Percentiles rank a stretch among this genome's conserved stretches.
These are phyloP conservation scores for Cubamyces lactineus DNA, from an alignment of 768 basidiomycete species.

Conservation along the genomic window DNA sequence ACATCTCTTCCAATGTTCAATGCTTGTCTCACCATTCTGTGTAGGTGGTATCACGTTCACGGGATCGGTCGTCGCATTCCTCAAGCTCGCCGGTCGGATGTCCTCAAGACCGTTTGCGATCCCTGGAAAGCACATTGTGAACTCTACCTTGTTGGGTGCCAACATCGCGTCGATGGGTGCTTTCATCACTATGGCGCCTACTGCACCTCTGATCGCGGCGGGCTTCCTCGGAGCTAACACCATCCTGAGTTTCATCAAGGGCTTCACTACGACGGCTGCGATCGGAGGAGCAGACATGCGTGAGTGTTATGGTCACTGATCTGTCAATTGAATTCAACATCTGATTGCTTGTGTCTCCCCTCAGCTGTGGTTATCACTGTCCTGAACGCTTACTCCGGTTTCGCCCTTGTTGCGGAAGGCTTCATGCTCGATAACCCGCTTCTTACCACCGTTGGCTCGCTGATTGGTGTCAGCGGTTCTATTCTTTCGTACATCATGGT, in stretches of 20 bases:
- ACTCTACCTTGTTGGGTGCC: constrained; percentile 67
- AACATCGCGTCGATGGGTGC: constrained; percentile 77
- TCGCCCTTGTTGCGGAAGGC: constrained; percentile 89
- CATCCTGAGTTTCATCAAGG: constrained; percentile 80
- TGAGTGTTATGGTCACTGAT: constrained; percentile 41
- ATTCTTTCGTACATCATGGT: constrained; percentile 95
- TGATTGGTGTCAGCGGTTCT: constrained; percentile 89
- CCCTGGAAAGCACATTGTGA: constrained; percentile 79
- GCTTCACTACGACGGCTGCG: constrained; percentile 87
- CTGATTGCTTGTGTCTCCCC: constrained; percentile 4
- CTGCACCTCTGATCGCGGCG: constrained; percentile 75
- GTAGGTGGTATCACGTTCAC: constrained; percentile 85
- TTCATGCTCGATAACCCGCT: constrained; percentile 91
- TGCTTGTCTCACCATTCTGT: background rate
- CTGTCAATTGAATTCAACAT: background rate
- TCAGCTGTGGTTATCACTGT: constrained; percentile 90
- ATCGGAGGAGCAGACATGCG: constrained; percentile 95
- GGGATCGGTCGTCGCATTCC: constrained; percentile 86
- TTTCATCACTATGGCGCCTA: constrained; percentile 70
- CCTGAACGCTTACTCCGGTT: constrained; percentile 88
- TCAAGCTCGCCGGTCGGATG: constrained; percentile 85
- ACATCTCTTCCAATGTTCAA: background rate
- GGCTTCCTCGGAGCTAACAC: constrained; percentile 77
- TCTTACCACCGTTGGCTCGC: constrained; percentile 79
- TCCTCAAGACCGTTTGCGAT: constrained; percentile 71